Evolutionary conservation across 1,139 yeast species (phyloP), one percentile per base, ranked within the genome.

Genomic region (Arxiozyma heterogenica): DNA sequence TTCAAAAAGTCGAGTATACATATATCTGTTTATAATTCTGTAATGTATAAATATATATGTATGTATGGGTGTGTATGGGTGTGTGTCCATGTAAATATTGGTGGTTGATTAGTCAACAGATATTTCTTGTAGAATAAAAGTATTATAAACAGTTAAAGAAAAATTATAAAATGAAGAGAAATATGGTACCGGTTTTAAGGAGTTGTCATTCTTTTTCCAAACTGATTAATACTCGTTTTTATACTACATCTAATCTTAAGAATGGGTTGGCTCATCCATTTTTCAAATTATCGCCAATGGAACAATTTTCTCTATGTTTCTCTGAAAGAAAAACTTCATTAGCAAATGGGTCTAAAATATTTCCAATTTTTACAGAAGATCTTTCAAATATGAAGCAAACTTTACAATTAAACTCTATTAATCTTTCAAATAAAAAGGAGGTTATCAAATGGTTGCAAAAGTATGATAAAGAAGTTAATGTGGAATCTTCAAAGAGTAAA

Each of bases 291-390:
- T 57, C 58, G 39, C 25, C 50, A 8, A 50, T 58, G 12, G 67
- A 64, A 44, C 61, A 60, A 43, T 58, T 64, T 30, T 44, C 52
- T 12, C 47, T 61, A 21, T 63, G 64, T 52, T 55, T 58, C 22
- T 54, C 54, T 15, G 63, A 61, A 45, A 45, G 42, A 12, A 52
- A 55, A 18, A 60, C 64, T 3, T 38, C 56, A 9, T 49, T 64
- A 25, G 52, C 60, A 18, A 58, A 57, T 44, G 63, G 63, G 1
- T 51, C 53, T 41, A 51, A 55, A 8, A 54, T 58, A 18, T 52
- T 64, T 25, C 64, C 65, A 3, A 30, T 27, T 17, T 12, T 20
- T 9, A 34, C 38, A 17, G 44, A 49, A 25, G 30, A 41, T 50
- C 47, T 46, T 4, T 22, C 25, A 18, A 7, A 18, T 6, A 30